Evolutionary conservation across 2,329 filamentous ascomycete species (phyloP).

Genomic region (Pseudocercospora musae): DNA sequence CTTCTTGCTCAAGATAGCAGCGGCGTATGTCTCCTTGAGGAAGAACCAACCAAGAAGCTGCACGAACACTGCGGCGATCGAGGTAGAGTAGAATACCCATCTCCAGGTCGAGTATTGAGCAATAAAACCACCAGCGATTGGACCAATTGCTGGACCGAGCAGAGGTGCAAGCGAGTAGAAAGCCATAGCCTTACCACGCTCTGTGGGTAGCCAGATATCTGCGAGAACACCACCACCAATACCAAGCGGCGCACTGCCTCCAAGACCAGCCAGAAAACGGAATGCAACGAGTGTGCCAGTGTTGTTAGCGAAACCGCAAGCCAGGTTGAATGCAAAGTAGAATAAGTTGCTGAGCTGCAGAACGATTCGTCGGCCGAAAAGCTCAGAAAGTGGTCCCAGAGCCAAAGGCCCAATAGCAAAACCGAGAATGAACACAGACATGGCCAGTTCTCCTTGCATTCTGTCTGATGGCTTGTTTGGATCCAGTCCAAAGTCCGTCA

Average conservation of each 20-base stretch:
- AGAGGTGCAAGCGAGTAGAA: conserved; percentile 63
- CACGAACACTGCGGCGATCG: conserved; percentile 60
- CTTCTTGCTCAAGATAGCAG: conserved; percentile 59
- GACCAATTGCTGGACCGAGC: conserved; percentile 63
- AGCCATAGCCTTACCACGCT: conserved; percentile 61
- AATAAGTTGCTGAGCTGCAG: conserved; percentile 38
- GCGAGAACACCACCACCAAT: conserved; percentile 40
- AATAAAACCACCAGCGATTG: conserved; percentile 64
- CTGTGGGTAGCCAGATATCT: conserved; percentile 59
- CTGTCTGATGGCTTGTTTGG: conserved; percentile 14
- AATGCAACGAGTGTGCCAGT: conserved; percentile 36
- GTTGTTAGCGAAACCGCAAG: conserved; percentile 36
- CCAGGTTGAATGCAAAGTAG: conserved; percentile 39
- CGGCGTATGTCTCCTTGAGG: conserved; percentile 63
- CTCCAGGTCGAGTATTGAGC: conserved; percentile 64
- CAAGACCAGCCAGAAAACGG: conserved; percentile 39
- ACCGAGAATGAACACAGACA: conserved; percentile 40
- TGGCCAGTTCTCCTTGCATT: conserved; percentile 25
- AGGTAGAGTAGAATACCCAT: conserved; percentile 69
- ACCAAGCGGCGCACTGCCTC: conserved; percentile 38
- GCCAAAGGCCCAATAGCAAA: conserved; percentile 39
- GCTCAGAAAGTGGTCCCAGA: conserved; percentile 38
- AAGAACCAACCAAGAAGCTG: conserved; percentile 61
- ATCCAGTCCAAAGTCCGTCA: conserved; percentile 27
- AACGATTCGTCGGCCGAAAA: conserved; percentile 37